Conservation (phyloP, 345 rosid genomes). For the Pelargonium nanum region DNA sequence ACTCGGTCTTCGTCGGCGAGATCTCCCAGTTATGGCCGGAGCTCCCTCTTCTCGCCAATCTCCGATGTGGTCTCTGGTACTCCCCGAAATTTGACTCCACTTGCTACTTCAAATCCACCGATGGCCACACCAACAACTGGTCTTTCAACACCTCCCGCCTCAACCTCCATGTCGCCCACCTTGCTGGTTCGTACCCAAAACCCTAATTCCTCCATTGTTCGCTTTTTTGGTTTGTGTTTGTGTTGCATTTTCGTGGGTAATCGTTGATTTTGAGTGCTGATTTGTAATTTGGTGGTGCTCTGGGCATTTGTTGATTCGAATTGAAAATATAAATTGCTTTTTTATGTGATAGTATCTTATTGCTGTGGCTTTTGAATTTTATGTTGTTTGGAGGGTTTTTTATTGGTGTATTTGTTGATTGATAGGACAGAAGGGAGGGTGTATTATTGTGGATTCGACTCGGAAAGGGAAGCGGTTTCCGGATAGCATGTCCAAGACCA, state of each 20-base stretch:
- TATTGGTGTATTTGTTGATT: conserved; percentile 15
- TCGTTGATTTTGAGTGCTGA: not conserved
- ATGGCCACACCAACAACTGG: conserved; percentile 81
- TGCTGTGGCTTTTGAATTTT: not conserved
- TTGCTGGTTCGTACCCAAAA: conserved; percentile 39
- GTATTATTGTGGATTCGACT: conserved; percentile 76
- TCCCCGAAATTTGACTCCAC: conserved; percentile 45
- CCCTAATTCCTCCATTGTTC: not conserved
- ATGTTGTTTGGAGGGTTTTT: conserved; percentile 3
- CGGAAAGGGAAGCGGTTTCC: conserved; percentile 89
- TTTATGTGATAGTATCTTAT: not conserved
- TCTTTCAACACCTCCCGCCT: conserved; percentile 81
- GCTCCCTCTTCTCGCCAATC: conserved; percentile 72
- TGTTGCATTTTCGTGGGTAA: not conserved
- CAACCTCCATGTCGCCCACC: conserved; percentile 70
- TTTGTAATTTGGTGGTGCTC: not conserved
- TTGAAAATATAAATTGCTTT: not conserved
- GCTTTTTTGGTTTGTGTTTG: too few species aligned
- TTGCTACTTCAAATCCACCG: conserved; percentile 97
- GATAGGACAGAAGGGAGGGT: conserved; percentile 88
- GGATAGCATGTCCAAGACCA: conserved; percentile 93
- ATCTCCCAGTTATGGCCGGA: conserved; percentile 77
- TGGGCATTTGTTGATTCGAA: not conserved
- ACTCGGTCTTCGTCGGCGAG: conserved; percentile 74
- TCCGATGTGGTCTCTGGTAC: conserved; percentile 98